phyloP scores from a whole-genome alignment of 202 grass and related monocot genomes.

The Elaeis oleifera region DNA sequence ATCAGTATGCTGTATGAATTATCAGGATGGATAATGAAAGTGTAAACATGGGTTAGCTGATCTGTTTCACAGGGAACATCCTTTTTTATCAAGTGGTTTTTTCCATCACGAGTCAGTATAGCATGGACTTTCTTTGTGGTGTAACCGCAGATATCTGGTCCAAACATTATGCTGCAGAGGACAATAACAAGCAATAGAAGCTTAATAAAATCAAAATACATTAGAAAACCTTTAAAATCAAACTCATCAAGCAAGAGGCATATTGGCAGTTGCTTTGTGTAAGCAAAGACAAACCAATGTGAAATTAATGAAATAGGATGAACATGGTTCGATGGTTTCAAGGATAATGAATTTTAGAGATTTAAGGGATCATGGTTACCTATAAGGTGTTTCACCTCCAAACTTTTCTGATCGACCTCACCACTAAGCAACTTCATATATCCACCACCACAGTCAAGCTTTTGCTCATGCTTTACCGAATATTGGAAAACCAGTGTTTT shows the following conservation, averaged over 20 bases:
- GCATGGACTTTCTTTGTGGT: constrained; percentile 8
- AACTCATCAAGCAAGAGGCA: not conserved
- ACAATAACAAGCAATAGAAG: too few species aligned
- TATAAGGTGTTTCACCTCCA: constrained; percentile 2
- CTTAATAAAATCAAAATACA: too few species aligned
- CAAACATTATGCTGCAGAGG: constrained; percentile 8
- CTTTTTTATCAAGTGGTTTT: constrained; percentile 1
- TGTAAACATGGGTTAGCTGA: constrained; percentile 9
- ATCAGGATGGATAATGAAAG: constrained; percentile 9
- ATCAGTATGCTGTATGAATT: not conserved
- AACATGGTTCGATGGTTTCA: too few species aligned
- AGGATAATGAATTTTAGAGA: too few species aligned
- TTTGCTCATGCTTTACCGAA: constrained; percentile 2
- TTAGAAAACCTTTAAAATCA: not conserved
- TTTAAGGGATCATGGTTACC: not conserved
- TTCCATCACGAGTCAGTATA: not conserved
- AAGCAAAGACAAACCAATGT: too few species aligned
- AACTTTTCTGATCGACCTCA: constrained; percentile 11
- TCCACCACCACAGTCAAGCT: constrained; percentile 7
- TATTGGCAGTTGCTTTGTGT: too few species aligned
- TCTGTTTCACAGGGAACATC: constrained; percentile 7
- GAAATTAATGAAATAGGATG: too few species aligned
- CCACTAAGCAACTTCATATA: constrained; percentile 10
- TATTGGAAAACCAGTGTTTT: constrained; percentile 3
- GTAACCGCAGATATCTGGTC: constrained; percentile 9